Evolutionary conservation across 371 early-diverging fungal species (phyloP), one percentile per base, ranked within the genome.

Genomic region (Mucor velutinosus): DNA sequence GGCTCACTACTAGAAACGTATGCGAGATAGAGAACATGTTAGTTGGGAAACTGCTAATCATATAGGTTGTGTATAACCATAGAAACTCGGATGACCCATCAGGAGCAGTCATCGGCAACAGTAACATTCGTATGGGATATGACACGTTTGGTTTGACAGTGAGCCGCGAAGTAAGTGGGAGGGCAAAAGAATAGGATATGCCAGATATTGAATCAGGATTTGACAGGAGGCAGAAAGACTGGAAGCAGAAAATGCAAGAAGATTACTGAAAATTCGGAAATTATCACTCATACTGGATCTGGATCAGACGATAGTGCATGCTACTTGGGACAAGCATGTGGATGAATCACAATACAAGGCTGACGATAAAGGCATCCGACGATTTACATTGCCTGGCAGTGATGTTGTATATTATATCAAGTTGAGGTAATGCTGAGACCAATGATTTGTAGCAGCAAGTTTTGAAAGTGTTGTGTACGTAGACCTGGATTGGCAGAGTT

Each of bases 281-380:
- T 86, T 99, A 37, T 94, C 96, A 15, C 78, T 99, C n/a, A 91
- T 99, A 45, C 85, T 99, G 27, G 99, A 99, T 84, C 85, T 99
- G 57, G 99, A 99, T 78, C 99, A 98, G 79, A 99, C 99, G 0
- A 85, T 99, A 23, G 92, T 99, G n/a, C 99, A 99, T 66, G 98
- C 99, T 12, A 92, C 95, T 8, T 91, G 91, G 35, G 92, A 95
- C 64, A 86, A 90, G 0, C 88, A 87, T 4, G 90, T 97, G 23
- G 92, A 87, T 5, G 86, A 87, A 49, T 93, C 94, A 93, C 80
- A 95, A 70, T 81, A 80, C 35, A 86, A 95, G 43, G 86, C 92
- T 51, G 80, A 87, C 30, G 76, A 83, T 7, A 76, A 82, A 75
- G 94, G 94, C 69, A 90, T 97, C 10, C 78, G 85, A 59, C 77